A percentile compares a stretch with the other conserved stretches of the same genome.
These are phyloP conservation scores for Gyromitra esculenta DNA, from an alignment of 2,329 filamentous ascomycete species.

Conservation along the genomic window DNA sequence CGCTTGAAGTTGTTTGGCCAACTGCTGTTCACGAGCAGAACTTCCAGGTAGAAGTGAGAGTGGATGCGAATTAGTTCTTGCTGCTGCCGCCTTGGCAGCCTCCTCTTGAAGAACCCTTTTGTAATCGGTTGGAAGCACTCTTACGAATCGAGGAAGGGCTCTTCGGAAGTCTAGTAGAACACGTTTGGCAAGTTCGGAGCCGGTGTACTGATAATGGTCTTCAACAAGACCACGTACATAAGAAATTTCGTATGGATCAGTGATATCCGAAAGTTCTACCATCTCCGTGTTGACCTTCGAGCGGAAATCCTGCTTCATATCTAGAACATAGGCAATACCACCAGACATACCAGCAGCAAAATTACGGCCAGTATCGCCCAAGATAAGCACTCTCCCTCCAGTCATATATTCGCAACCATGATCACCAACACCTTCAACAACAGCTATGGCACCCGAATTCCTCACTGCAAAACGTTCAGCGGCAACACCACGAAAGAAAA, in stretches of 20 bases:
- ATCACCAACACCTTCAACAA: slow-evolving; percentile 95
- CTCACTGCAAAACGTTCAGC: slow-evolving; percentile 96
- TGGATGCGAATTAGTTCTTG: slow-evolving; percentile 70
- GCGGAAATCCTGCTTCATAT: slow-evolving; percentile 87
- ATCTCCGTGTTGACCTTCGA: slow-evolving; percentile 97
- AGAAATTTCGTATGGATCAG: slow-evolving; percentile 87
- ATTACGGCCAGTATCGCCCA: slow-evolving; percentile 91
- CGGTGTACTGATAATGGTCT: slow-evolving; percentile 97
- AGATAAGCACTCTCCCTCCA: slow-evolving; percentile 85
- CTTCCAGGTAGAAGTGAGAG: slow-evolving; percentile 79
- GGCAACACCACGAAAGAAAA: slow-evolving; percentile 96
- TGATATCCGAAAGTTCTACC: slow-evolving; percentile 86
- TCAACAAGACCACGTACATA: slow-evolving; percentile 91
- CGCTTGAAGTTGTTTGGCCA: slow-evolving; percentile 68
- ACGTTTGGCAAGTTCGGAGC: slow-evolving; percentile 90
- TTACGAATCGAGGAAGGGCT: slow-evolving; percentile 88
- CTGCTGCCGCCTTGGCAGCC: slow-evolving; percentile 82
- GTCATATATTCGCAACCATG: slow-evolving; percentile 99
- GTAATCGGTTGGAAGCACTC: slow-evolving; percentile 93
- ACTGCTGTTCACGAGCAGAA: slow-evolving; percentile 61
- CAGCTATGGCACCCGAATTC: slow-evolving; percentile 94
- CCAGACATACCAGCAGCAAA: slow-evolving; percentile 99
- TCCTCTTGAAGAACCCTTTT: slow-evolving; percentile 91
- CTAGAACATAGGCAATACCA: slow-evolving; percentile 93
- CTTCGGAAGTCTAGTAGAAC: slow-evolving; percentile 95